Evolutionary conservation across 257 asterid genomes (phyloP), one percentile per base, ranked within the genome.

Genomic region (Penstemon davidsonii): DNA sequence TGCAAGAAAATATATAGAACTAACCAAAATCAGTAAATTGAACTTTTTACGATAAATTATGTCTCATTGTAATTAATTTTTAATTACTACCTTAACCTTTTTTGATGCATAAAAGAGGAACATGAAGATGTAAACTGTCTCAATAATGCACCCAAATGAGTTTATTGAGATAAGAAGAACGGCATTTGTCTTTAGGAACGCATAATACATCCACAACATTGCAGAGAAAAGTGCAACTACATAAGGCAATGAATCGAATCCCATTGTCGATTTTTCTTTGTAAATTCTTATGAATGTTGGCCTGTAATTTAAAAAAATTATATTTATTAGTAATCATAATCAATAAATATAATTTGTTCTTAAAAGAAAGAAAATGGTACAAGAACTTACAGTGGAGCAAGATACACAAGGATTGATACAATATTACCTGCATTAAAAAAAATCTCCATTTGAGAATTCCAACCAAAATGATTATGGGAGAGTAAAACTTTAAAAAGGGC

Each of bases 371-470:
- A 25, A 46, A 25, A 25, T 25, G 37, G 13, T 47, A 46, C n/a
- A 63, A 63, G 45, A 12, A 83, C 96, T 90, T 88, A 90, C 98
- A 81, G 0, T 5, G 97, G 98, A 57, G 97, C 88, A 45, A 90
- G 70, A 82, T 72, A 90, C 52, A 90, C 96, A 6, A 78, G 69
- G 56, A 88, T 8, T 12, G 98, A 93, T 4, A 88, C 74, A 13
- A 90, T 43, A 81, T 90, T 93, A 38, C 97, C 98, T 92, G 85
- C 70, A 72, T 33, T 53, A 55, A 33, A 57, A 19, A 64, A 10
- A 47, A 12, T 12, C 40, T 69, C 45, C 13, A 57, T 55, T 61
- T 43, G 7, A 61, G 39, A 25, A 61, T 15, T 44, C 9, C 15
- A 53, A 45, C 6, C 7, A 47, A 64, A 7, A 11, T 7, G 40